Evolutionary conservation across 352 stramenopile genomes (phyloP).

Genomic region (Phytopythium delawarense): DNA sequence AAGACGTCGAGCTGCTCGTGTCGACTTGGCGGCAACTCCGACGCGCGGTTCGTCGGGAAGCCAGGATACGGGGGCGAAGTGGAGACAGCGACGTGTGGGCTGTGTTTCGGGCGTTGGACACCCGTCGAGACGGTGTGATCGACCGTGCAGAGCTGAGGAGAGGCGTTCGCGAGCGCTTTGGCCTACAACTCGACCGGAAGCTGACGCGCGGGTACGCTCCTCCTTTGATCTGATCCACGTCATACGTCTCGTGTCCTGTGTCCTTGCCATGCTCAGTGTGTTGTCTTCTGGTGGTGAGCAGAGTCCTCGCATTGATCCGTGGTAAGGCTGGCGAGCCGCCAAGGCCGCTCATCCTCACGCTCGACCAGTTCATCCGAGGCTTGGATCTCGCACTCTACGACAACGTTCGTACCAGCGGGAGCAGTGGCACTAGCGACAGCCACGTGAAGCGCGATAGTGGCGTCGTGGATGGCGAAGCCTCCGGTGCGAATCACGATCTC

Average conservation of each 20-base stretch:
- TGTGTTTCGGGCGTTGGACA: conserved; percentile 49
- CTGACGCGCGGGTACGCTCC: conserved; percentile 54
- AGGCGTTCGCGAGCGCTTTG: conserved; percentile 33
- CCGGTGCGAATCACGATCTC: background rate
- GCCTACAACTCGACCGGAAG: conserved; percentile 50
- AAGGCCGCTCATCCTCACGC: conserved; percentile 37
- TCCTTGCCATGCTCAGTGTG: background rate
- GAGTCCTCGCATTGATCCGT: conserved; percentile 48
- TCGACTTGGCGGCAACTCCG: conserved; percentile 46
- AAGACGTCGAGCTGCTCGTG: conserved; percentile 38
- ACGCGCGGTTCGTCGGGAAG: conserved; percentile 21
- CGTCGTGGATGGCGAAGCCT: too few species aligned
- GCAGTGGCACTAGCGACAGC: background rate
- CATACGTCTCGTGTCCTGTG: too few species aligned
- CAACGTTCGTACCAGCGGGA: background rate
- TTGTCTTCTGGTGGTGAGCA: conserved; percentile 5
- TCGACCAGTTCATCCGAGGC: conserved; percentile 46
- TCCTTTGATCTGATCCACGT: background rate
- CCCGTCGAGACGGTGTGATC: conserved; percentile 41
- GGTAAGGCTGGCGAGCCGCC: conserved; percentile 33
- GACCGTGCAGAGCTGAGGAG: conserved; percentile 63
- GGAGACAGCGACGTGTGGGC: conserved; percentile 8
- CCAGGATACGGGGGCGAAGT: conserved; percentile 6
- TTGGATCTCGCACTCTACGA: conserved; percentile 34
- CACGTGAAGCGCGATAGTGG: background rate